phyloP scores from a whole-genome alignment of 495 filamentous ascomycete genomes.

The Penicillium diatomitis region DNA sequence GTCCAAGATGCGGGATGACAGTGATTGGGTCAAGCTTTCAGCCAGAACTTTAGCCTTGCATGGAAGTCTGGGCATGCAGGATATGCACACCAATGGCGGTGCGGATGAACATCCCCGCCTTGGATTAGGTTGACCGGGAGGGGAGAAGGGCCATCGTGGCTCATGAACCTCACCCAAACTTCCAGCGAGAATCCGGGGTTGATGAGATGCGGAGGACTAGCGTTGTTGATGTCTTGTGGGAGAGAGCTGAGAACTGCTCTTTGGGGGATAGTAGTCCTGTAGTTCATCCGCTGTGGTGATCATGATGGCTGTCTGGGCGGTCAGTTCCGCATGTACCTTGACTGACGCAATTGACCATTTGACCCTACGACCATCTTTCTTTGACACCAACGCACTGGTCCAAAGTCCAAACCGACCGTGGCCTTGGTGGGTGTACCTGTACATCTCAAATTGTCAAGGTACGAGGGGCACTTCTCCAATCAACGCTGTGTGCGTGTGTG shows the following conservation, averaged over 20 bases:
- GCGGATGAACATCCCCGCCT: constrained; percentile 12
- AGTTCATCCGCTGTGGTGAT: no score
- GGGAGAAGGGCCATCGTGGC: background rate
- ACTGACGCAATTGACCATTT: no score
- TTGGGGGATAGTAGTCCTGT: background rate
- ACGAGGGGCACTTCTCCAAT: no score
- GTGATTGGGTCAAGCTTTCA: background rate
- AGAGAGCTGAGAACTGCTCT: background rate
- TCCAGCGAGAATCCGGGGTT: background rate
- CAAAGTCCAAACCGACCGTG: no score
- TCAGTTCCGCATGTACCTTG: no score
- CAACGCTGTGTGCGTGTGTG: no score
- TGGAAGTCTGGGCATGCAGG: constrained; percentile 6
- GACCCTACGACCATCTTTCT: no score
- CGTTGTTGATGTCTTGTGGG: background rate
- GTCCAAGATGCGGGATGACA: background rate
- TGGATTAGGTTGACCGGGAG: background rate
- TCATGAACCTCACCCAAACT: background rate
- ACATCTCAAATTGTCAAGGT: no score
- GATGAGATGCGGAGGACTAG: background rate
- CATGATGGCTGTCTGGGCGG: no score
- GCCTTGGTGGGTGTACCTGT: no score
- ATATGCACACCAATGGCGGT: constrained; percentile 8
- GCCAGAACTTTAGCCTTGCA: background rate
- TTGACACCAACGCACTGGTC: no score